phyloP scores from a whole-genome alignment of 257 asterid genomes.

The Solanum clarkiae region DNA sequence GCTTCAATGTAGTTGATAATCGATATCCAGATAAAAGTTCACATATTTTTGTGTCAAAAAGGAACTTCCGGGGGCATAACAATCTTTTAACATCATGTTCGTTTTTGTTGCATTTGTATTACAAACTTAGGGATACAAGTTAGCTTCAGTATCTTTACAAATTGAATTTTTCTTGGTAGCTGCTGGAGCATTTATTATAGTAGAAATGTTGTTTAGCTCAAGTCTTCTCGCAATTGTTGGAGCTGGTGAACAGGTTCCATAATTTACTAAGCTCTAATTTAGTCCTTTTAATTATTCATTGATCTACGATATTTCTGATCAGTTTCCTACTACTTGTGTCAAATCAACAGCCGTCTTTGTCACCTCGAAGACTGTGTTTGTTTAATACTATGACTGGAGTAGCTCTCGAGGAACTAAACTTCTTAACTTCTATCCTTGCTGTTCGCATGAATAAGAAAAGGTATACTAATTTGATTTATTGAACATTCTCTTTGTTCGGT shows the following conservation, averaged over 20 bases:
- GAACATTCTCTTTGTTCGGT: not conserved
- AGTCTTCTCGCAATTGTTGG: conserved; percentile 88
- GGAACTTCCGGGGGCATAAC: not conserved
- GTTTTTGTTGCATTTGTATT: not conserved
- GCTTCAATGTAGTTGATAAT: not conserved
- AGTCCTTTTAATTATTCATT: not conserved
- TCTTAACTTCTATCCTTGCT: conserved; percentile 85
- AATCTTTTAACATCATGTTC: not conserved
- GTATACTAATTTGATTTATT: conserved; percentile 13
- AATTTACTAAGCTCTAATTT: not conserved
- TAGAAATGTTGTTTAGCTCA: conserved; percentile 81
- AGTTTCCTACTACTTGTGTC: conserved; percentile 8
- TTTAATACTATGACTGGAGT: conserved; percentile 58
- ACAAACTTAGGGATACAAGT: not conserved
- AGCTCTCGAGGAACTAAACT: conserved; percentile 69
- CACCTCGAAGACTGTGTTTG: conserved; percentile 83
- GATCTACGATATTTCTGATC: not conserved
- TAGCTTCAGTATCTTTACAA: not conserved
- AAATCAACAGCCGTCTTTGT: conserved; percentile 61
- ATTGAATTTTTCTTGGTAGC: conserved; percentile 24
- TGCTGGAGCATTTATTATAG: conserved; percentile 70
- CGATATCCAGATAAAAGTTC: not conserved
- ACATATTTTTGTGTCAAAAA: not conserved
- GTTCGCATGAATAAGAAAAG: conserved; percentile 68
- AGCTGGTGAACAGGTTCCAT: conserved; percentile 86